These are phyloP conservation scores for Dendrocalamus sinicus DNA, from an alignment of 176 grass and related monocot species.

Conservation along the genomic window DNA sequence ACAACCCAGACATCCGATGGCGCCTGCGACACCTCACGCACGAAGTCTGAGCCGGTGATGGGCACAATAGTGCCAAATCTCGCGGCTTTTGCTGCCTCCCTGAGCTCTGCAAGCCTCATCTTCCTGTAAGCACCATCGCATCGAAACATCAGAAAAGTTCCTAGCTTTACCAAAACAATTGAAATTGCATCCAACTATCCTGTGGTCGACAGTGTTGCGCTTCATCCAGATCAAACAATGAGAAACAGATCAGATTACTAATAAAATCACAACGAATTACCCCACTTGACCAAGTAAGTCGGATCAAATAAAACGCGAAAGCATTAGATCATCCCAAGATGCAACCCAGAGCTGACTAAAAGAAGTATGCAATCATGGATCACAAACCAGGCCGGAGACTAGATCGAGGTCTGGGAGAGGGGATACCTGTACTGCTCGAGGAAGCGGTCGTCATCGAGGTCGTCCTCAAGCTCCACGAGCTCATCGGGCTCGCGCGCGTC, in stretches of 20 bases:
- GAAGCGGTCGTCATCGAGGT: conserved; percentile 92
- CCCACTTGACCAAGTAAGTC: background rate
- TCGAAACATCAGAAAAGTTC: background rate
- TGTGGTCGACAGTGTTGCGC: background rate
- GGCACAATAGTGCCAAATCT: conserved; percentile 67
- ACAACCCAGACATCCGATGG: conserved; percentile 89
- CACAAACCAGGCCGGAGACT: background rate
- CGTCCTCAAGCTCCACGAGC: conserved; percentile 90
- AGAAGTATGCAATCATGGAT: conserved; percentile 13
- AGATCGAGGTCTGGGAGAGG: conserved; percentile 19
- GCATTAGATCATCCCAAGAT: background rate
- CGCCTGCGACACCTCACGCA: conserved; percentile 91
- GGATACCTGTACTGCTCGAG: conserved; percentile 88
- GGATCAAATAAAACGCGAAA: background rate
- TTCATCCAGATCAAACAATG: conserved; percentile 23
- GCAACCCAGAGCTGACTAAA: background rate
- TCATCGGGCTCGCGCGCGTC: conserved; percentile 76
- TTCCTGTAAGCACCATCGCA: conserved; percentile 55
- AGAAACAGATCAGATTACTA: background rate
- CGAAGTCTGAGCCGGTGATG: conserved; percentile 87
- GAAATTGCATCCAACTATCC: background rate
- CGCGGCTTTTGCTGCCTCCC: conserved; percentile 66
- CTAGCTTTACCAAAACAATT: background rate
- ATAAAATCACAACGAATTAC: background rate
- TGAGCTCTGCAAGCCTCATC: conserved; percentile 85